phyloP scores from a whole-genome alignment of 345 rosid species.

The Dipteronia sinensis region DNA sequence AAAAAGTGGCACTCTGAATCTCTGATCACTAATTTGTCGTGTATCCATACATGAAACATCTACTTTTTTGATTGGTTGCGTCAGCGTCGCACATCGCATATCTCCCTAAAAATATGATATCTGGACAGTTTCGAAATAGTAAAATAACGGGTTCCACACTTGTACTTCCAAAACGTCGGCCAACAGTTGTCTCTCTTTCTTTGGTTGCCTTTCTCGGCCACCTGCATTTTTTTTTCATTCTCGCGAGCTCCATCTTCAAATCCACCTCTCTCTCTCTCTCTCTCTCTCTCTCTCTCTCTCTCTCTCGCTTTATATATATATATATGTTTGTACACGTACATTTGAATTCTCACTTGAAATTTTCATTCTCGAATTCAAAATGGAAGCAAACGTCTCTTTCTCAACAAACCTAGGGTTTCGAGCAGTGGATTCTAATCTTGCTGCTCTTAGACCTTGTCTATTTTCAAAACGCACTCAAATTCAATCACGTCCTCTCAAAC shows the following conservation, averaged over 20 bases:
- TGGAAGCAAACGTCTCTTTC: slow-evolving; percentile 9
- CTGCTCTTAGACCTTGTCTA: slow-evolving; percentile 19
- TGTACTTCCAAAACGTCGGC: too few relatives aligned
- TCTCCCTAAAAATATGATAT: too few relatives aligned
- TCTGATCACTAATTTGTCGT: too few relatives aligned
- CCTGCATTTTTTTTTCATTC: neutral
- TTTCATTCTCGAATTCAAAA: neutral
- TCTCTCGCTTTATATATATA: neutral
- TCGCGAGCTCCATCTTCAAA: neutral
- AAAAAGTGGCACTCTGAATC: too few relatives aligned
- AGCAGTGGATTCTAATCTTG: neutral
- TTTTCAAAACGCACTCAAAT: slow-evolving; percentile 13
- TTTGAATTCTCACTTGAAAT: neutral
- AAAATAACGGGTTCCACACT: too few relatives aligned
- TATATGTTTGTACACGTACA: too few relatives aligned
- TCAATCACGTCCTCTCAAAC: slow-evolving; percentile 7
- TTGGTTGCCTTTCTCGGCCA: neutral
- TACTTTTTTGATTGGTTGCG: too few relatives aligned
- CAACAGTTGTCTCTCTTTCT: neutral
- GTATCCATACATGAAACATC: too few relatives aligned
- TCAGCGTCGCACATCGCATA: too few relatives aligned
- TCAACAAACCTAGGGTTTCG: slow-evolving; percentile 21
- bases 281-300: too few relatives aligned
- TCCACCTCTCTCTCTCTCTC: neutral
- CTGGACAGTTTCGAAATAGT: too few relatives aligned